Evolutionary conservation across 192 early-diverging fungal species (phyloP).

Genomic region (Rhizophlyctis rosea): DNA sequence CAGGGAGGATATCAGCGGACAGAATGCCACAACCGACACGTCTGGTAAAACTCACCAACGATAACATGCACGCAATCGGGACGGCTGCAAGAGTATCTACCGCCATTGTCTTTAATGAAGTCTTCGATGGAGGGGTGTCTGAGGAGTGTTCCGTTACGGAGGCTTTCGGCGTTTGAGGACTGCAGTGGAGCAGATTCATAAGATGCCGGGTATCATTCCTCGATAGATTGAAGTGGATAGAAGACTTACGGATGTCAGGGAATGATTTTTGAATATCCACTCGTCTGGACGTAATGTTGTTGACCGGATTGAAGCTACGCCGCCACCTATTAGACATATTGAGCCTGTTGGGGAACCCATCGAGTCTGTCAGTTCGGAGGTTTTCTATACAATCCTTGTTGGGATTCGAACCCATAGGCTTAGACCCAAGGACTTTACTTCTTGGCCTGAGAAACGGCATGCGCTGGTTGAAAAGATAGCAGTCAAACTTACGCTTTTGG

Average conservation of each 20-base stretch:
- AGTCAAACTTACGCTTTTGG: not conserved
- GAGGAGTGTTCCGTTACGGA: not conserved
- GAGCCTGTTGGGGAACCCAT: not conserved
- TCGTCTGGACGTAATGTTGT: not conserved
- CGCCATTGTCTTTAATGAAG: not conserved
- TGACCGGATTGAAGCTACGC: not conserved
- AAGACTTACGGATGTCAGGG: slow-evolving; percentile 3
- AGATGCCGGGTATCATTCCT: too few relatives aligned
- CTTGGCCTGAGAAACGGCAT: too few relatives aligned
- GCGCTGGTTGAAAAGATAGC: not conserved
- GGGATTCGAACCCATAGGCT: too few relatives aligned
- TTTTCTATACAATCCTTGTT: too few relatives aligned
- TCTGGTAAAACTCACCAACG: not conserved
- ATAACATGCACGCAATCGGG: slow-evolving; percentile 6
- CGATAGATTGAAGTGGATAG: too few relatives aligned
- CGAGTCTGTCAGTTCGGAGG: not conserved
- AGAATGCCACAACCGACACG: not conserved
- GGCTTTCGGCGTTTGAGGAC: not conserved
- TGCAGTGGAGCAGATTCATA: not conserved
- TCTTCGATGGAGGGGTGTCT: slow-evolving; percentile 3
- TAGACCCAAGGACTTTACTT: too few relatives aligned
- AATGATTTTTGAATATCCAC: not conserved
- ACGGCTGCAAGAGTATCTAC: not conserved
- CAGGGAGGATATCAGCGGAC: not conserved
- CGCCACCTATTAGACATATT: slow-evolving; percentile 5